Evolutionary conservation across 495 filamentous ascomycete species (phyloP), one percentile per base, ranked within the genome.

Genomic region (Oidiodendron maius): DNA sequence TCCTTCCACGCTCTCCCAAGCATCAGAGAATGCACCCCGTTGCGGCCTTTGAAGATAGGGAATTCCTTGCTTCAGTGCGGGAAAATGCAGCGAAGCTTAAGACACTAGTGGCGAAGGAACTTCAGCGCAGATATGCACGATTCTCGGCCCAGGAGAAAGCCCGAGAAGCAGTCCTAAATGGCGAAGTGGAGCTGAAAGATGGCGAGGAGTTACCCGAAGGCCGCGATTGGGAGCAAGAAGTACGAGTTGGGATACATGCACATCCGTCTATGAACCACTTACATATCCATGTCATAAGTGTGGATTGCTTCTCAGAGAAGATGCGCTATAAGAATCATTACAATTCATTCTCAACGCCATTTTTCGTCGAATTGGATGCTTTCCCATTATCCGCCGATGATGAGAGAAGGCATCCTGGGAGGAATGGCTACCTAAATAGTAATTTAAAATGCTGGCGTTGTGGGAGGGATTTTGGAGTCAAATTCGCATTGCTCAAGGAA

Each of bases 181-280:
- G 72, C 3, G 70, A 75, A 3, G 59, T 68, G n/a, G 66, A 69
- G n/a, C 51, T 52, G 3, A 66, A 58, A 0, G 61, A 62, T n/a
- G 64, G 38, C 10, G 46, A 48, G 18, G 65, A 52, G 53, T 64
- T 88, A 15, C 89, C 90, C 0, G 51, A 58, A 0, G 89, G 89
- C 1, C 70, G 91, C 16, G 81, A 95, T 61, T 98, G 88, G 86
- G 69, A 74, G 32, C 62, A 63, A n/a, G 88, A 93, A 21, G 73
- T 96, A 46, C 74, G 80, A 35, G 75, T 81, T 13, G 93, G 93
- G 17, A 70, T 95, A 0, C 93, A 98, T 67, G 85, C 86, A 2
- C 74, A 80, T 46, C 93, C 93, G n/a, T 86, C 79, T 16, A 95
- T 98, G 93, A 83, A 80, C 45, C 88, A 96, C 65, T 64, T 98